Evolutionary conservation across 2,329 filamentous ascomycete genomes (phyloP), one percentile per base, ranked within the genome.

Genomic region (Cladosporium sp.): DNA sequence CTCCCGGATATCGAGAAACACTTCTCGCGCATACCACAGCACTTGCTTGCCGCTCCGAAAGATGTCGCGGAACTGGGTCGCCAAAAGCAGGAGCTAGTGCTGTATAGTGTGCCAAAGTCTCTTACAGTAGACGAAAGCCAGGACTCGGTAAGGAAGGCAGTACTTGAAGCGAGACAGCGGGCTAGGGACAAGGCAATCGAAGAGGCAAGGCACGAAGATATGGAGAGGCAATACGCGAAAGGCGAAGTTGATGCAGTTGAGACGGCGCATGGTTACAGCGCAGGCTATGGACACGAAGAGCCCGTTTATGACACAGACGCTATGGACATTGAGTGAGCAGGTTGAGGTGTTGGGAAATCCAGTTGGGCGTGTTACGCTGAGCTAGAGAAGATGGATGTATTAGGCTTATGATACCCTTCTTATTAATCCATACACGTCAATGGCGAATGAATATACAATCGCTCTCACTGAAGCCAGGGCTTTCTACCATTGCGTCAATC

Each of bases 1-100:
- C 78, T 95, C 0, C 84, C 89, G 0, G 88, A 95, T 66, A 87
- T 97, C 51, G 86, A 92, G 66, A 89, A 87, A 70, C 86, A 88
- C 66, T 77, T 97, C 49, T 78, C 78, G 57, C 77, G 80, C 54
- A 85, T 85, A 56, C 88, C 90, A 48, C 83, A 76, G 41, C 79
- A 84, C 14, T 67, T 95, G 42, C 77, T 91, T 5, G 74, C 68
- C n/a, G 67, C 70, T 40, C 66, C 70, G 3, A 76, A 77, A 56
- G 74, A 80, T 62, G 40, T 37, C 9, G 68, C 81, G 34, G 81
- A 77, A 3, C 78, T 77, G 58, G 59, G 66, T 31, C 67, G 81
- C 74, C 46, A 56, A 45, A 70, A 82, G 74, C 93, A 80, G 68
- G 75, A 82, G 65, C 63, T 97, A 57, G 86, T 98, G 13, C 80